phyloP scores from a whole-genome alignment of 805 yeast species.

The Peterozyma toletana region DNA sequence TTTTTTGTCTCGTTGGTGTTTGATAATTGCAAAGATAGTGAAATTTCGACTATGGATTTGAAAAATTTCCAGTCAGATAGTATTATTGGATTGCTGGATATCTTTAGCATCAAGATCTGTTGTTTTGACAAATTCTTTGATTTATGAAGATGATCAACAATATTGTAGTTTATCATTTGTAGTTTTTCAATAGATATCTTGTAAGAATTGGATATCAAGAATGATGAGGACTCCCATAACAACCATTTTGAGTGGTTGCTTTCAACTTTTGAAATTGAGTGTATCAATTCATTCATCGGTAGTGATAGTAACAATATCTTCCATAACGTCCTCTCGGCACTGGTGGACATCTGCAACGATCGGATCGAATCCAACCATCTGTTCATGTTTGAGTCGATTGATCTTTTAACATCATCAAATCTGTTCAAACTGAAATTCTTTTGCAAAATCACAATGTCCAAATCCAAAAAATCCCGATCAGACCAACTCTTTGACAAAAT shows the following conservation, averaged over 20 bases:
- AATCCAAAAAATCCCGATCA: slow-evolving; percentile 2
- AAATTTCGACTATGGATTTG: not conserved
- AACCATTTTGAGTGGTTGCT: slow-evolving; percentile 1
- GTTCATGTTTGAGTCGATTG: not conserved
- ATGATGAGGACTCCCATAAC: slow-evolving; percentile 3
- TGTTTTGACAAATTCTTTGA: not conserved
- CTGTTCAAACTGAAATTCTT: slow-evolving; percentile 1
- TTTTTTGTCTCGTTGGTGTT: too few species aligned
- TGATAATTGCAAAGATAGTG: too few species aligned
- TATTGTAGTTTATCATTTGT: not conserved
- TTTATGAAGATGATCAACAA: too few species aligned
- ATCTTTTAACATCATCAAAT: not conserved
- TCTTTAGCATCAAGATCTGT: not conserved
- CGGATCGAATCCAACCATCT: slow-evolving; percentile 1
- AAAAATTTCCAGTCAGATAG: not conserved
- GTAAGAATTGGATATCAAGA: slow-evolving; percentile 3
- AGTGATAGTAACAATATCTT: not conserved
- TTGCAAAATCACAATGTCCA: slow-evolving; percentile 4
- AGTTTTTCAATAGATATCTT: slow-evolving; percentile 2
- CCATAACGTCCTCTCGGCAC: slow-evolving; percentile 7
- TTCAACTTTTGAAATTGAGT: not conserved
- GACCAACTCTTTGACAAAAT: slow-evolving; percentile 1
- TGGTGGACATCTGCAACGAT: not conserved
- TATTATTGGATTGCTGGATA: not conserved
- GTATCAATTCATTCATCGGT: not conserved